Conservation (phyloP, 306 rosid species). For the Clitoria ternatea region DNA sequence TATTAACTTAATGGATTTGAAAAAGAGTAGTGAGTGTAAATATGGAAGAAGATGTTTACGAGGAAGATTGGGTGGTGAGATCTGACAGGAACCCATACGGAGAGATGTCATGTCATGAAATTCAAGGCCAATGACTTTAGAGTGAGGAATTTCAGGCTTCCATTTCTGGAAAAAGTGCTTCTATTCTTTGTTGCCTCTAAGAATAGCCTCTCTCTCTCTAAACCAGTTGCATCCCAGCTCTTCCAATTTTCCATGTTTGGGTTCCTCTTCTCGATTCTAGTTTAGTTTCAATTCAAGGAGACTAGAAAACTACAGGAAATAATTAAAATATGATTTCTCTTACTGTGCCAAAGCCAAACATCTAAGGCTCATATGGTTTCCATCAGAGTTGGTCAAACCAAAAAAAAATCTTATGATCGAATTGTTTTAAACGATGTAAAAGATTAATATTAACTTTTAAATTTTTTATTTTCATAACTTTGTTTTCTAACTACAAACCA, state of each 20-base stretch:
- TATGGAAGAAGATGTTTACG: conserved; percentile 27
- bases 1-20: not conserved
- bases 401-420: no score
- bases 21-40: not conserved
- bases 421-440: no score
- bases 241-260: not conserved
- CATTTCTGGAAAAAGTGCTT: conserved; percentile 30
- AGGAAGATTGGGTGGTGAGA: conserved; percentile 37
- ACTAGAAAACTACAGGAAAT: not conserved
- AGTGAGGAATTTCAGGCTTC: conserved; percentile 42
- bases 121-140: conserved; percentile 43
- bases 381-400: no score
- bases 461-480: no score
- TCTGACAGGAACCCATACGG: conserved; percentile 37
- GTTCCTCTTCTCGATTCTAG: not conserved
- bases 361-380: no score
- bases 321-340: not conserved
- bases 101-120: conserved; percentile 32
- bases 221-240: no score
- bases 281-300: not conserved
- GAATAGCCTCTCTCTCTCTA: conserved; percentile 23
- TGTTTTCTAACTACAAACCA: no score
- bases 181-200: conserved; percentile 31
- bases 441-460: no score
- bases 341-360: no score